These are phyloP conservation scores for Mycena crocata DNA, from an alignment of 768 basidiomycete genomes.

Conservation along the genomic window DNA sequence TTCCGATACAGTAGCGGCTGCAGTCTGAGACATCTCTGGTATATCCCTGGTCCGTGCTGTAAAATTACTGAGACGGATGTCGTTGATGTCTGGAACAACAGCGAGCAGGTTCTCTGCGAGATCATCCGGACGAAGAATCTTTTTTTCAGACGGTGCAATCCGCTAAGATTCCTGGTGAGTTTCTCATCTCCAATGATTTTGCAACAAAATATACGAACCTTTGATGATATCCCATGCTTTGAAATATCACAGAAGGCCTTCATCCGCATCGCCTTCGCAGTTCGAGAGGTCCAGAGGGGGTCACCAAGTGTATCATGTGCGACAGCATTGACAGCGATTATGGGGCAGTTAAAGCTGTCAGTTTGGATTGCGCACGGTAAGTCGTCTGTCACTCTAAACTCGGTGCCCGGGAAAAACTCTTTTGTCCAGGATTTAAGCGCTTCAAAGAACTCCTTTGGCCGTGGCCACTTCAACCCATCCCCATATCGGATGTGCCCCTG, in stretches of 20 bases:
- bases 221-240: background rate
- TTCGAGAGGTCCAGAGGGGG: slow-evolving; percentile 22
- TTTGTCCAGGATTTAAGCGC: background rate
- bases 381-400: background rate
- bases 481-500: slow-evolving; percentile 13
- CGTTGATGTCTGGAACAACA: slow-evolving; percentile 1
- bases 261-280: background rate
- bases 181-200: too few relatives aligned
- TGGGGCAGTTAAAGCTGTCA: slow-evolving; percentile 27
- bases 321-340: slow-evolving; percentile 28
- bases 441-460: slow-evolving; percentile 3
- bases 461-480: slow-evolving; percentile 3
- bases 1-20: too few relatives aligned
- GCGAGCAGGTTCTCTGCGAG: background rate
- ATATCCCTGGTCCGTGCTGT: too few relatives aligned
- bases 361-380: slow-evolving; percentile 21
- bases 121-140: too few relatives aligned
- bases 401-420: background rate
- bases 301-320: slow-evolving; percentile 26
- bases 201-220: background rate
- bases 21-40: too few relatives aligned
- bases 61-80: too few relatives aligned
- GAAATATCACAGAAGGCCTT: slow-evolving; percentile 18
- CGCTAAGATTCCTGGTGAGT: too few relatives aligned
- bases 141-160: too few relatives aligned